These are phyloP conservation scores for Monosporascus sp. DNA, from an alignment of 2,329 filamentous ascomycete species.

Conservation along the genomic window DNA sequence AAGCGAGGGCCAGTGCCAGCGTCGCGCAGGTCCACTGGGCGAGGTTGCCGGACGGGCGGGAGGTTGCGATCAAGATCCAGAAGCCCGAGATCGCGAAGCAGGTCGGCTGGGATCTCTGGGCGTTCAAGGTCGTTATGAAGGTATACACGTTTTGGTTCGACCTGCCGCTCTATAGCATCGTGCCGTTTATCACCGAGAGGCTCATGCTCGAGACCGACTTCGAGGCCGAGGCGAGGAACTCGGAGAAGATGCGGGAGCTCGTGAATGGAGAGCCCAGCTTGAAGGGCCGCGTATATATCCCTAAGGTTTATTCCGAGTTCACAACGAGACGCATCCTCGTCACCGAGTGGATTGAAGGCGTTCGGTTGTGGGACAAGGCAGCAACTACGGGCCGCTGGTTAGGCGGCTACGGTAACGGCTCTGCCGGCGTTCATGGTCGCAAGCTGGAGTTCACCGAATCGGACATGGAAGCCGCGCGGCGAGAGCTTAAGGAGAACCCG, in stretches of 20 bases:
- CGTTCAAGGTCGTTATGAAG: slow-evolving; percentile 82
- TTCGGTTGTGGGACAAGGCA: slow-evolving; percentile 87
- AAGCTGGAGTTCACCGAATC: slow-evolving; percentile 48
- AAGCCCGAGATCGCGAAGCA: slow-evolving; percentile 90
- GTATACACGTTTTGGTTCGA: slow-evolving; percentile 87
- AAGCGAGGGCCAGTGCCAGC: slow-evolving; percentile 71
- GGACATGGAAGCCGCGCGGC: slow-evolving; percentile 40
- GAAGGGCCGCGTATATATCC: slow-evolving; percentile 79
- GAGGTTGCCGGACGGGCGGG: slow-evolving; percentile 73
- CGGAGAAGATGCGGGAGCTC: slow-evolving; percentile 73
- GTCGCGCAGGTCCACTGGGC: slow-evolving; percentile 98
- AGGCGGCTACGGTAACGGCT: slow-evolving; percentile 70
- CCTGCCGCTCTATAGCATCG: slow-evolving; percentile 83
- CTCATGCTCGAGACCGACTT: slow-evolving; percentile 93
- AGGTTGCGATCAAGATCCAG: slow-evolving; percentile 94
- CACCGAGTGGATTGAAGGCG: slow-evolving; percentile 96
- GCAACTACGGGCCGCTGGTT: slow-evolving; percentile 72
- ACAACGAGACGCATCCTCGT: slow-evolving; percentile 82
- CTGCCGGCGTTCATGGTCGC: slow-evolving; percentile 68
- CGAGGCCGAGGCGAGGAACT: slow-evolving; percentile 82
- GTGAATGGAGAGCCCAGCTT: slow-evolving; percentile 72
- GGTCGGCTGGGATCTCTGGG: slow-evolving; percentile 92
- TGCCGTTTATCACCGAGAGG: slow-evolving; percentile 91
- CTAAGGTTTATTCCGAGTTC: slow-evolving; percentile 75
- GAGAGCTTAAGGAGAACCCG: slow-evolving; percentile 45